phyloP scores from a whole-genome alignment of 1,284 basidiomycete species.

The Trichosporon sp. region DNA sequence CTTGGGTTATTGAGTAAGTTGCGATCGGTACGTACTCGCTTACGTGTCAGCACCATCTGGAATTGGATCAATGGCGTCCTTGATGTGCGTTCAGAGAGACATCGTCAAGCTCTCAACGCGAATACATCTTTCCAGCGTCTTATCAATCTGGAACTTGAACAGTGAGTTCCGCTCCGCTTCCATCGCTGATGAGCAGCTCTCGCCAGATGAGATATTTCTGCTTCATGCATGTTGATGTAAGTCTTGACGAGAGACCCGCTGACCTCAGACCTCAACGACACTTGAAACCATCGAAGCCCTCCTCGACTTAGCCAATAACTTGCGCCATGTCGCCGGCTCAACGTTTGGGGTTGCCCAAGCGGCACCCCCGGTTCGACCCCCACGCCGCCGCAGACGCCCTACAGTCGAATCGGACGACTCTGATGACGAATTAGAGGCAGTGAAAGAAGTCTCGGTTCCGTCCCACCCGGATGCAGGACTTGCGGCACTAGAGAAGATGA shows the following conservation, averaged over 20 bases:
- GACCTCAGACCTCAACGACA: constrained; percentile 65
- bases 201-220: constrained; percentile 67
- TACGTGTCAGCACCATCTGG: constrained; percentile 64
- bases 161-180: constrained; percentile 61
- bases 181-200: constrained; percentile 59
- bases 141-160: constrained; percentile 69
- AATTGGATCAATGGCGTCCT: constrained; percentile 73
- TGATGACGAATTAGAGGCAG: constrained; percentile 60
- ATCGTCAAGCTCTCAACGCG: constrained; percentile 61
- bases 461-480: constrained; percentile 56
- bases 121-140: constrained; percentile 73
- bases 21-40: background rate
- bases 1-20: constrained; percentile 80
- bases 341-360: constrained; percentile 15
- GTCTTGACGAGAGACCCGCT: constrained; percentile 47
- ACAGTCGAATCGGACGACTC: constrained; percentile 60
- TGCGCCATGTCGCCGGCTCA: constrained; percentile 56
- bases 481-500: constrained; percentile 65
- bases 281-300: constrained; percentile 65
- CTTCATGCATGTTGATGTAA: constrained; percentile 68
- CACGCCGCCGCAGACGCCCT: constrained; percentile 58
- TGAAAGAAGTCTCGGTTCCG: constrained; percentile 58
- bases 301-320: constrained; percentile 71
- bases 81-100: constrained; percentile 25
- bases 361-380: constrained; percentile 56